Conservation (phyloP, 257 asterid genomes). For the Plantago ovata region DNA sequence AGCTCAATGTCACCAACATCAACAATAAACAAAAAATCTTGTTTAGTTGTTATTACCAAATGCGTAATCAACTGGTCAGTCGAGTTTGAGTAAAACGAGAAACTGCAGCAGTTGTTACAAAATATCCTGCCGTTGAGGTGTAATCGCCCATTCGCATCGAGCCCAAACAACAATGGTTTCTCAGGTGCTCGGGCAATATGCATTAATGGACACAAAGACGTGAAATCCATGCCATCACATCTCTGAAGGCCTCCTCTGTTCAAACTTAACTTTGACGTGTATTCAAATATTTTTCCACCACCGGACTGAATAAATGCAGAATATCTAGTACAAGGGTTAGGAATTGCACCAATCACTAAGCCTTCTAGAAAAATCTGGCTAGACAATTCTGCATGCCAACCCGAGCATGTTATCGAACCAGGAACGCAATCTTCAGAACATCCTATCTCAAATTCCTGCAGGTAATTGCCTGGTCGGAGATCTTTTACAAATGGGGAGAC, state of each 20-base stretch:
- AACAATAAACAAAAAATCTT: slow-evolving; percentile 75
- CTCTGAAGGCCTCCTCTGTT: slow-evolving; percentile 47
- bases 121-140: slow-evolving; percentile 55
- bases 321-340: slow-evolving; percentile 37
- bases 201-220: slow-evolving; percentile 78
- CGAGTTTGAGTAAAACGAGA: slow-evolving; percentile 77
- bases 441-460: slow-evolving; percentile 64
- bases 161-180: slow-evolving; percentile 70
- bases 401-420: slow-evolving; percentile 67
- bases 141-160: slow-evolving; percentile 71
- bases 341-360: slow-evolving; percentile 47
- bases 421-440: slow-evolving; percentile 68
- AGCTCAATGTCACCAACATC: slow-evolving; percentile 62
- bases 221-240: slow-evolving; percentile 58
- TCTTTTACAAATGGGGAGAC: slow-evolving; percentile 37
- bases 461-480: slow-evolving; percentile 40
- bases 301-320: slow-evolving; percentile 78
- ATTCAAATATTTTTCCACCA: slow-evolving; percentile 73
- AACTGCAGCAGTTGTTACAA: slow-evolving; percentile 85
- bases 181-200: slow-evolving; percentile 40
- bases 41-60: slow-evolving; percentile 74
- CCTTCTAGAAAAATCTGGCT: slow-evolving; percentile 53
- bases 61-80: slow-evolving; percentile 62
- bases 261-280: slow-evolving; percentile 44
- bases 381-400: slow-evolving; percentile 64